phyloP scores from a whole-genome alignment of 192 early-diverging fungal genomes.

The Allomyces arbusculus region DNA sequence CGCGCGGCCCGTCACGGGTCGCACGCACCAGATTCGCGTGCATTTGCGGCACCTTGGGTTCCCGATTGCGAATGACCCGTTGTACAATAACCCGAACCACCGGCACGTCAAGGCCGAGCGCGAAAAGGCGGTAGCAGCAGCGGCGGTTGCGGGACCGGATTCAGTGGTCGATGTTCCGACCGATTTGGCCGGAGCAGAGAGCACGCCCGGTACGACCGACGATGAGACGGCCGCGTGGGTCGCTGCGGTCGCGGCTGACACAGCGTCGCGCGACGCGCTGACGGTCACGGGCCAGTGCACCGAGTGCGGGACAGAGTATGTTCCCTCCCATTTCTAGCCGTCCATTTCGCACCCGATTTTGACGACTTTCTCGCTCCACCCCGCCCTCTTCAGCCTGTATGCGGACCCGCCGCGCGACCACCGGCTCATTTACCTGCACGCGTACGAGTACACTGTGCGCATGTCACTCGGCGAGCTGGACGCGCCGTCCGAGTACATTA shows the following conservation, averaged over 20 bases:
- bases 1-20: constrained; percentile 68
- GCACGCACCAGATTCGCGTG: constrained; percentile 95
- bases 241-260: constrained; percentile 2
- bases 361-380: constrained; percentile 11
- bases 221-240: constrained; percentile 3
- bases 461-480: background rate
- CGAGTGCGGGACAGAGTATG: background rate
- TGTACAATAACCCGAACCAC: constrained; percentile 47
- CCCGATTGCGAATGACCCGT: constrained; percentile 88
- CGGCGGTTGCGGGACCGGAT: constrained; percentile 5
- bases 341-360: background rate
- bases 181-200: constrained; percentile 7
- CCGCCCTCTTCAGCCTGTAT: constrained; percentile 32
- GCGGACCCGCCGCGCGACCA: constrained; percentile 53
- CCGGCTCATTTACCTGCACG: constrained; percentile 75
- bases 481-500: background rate
- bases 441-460: constrained; percentile 40
- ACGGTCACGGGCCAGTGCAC: constrained; percentile 4
- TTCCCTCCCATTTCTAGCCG: constrained; percentile 8
- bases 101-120: constrained; percentile 1
- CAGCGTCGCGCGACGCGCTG: background rate
- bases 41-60: constrained; percentile 81
- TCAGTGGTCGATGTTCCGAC: constrained; percentile 6
- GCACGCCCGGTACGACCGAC: constrained; percentile 1
- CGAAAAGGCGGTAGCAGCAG: background rate